Evolutionary conservation across 2,329 filamentous ascomycete species (phyloP).

Genomic region (Cercospora sp.): DNA sequence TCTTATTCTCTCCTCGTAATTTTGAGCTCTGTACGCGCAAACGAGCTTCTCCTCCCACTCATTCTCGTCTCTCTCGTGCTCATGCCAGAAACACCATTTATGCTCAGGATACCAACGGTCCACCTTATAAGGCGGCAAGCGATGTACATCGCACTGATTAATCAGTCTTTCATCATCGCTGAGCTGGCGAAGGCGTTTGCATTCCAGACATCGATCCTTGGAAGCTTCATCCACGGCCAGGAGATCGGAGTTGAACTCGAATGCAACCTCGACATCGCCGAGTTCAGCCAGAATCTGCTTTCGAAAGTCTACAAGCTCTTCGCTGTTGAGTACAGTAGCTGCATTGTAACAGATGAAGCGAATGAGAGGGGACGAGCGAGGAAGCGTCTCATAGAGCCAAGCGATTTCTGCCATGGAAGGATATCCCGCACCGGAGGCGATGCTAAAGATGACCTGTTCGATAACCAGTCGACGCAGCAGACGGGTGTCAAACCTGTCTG

Average conservation of each 20-base stretch:
- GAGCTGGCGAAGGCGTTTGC: too few relatives aligned
- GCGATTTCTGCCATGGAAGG: neutral
- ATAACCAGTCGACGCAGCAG: slow-evolving; percentile 10
- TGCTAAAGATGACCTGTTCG: slow-evolving; percentile 17
- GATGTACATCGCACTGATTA: neutral
- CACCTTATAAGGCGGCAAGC: neutral
- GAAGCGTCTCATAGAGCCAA: neutral
- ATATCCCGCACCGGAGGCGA: neutral
- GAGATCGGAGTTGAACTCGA: too few relatives aligned
- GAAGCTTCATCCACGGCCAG: too few relatives aligned
- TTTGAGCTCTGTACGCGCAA: neutral
- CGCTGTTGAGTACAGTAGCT: too few relatives aligned
- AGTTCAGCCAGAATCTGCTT: neutral
- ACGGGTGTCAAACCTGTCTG: slow-evolving; percentile 16
- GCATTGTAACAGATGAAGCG: neutral
- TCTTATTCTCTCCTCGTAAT: neutral
- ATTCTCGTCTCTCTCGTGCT: neutral
- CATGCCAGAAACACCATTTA: neutral
- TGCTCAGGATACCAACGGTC: neutral
- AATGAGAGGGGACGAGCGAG: neutral
- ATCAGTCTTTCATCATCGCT: too few relatives aligned
- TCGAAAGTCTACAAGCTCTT: neutral
- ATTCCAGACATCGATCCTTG: too few relatives aligned
- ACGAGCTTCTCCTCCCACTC: neutral
- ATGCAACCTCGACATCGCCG: neutral